Evolutionary conservation across 2,329 filamentous ascomycete species (phyloP).

Genomic region (Clonostachys byssicola): DNA sequence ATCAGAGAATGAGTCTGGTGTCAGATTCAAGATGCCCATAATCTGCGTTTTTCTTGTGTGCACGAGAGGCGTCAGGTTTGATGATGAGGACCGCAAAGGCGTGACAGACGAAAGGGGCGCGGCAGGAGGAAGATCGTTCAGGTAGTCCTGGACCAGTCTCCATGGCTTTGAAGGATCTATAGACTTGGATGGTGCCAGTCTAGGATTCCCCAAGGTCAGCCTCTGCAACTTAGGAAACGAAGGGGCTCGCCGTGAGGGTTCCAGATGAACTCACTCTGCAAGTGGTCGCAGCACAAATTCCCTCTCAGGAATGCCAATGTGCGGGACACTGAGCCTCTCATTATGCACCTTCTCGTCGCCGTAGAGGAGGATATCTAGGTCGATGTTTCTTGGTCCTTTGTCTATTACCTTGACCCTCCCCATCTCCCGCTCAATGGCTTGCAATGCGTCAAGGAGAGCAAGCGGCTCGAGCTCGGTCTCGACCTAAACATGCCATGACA

Average conservation of each 20-base stretch:
- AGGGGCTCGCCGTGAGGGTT: background rate
- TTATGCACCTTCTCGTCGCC: conserved; percentile 61
- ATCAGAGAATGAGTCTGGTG: conserved; percentile 95
- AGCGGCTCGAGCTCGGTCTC: conserved; percentile 74
- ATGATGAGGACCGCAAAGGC: conserved; percentile 39
- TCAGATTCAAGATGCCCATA: conserved; percentile 95
- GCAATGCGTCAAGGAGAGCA: conserved; percentile 73
- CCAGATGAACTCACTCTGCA: conserved; percentile 55
- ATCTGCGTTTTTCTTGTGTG: conserved; percentile 64
- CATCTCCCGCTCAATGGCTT: conserved; percentile 76
- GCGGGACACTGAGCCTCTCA: conserved; percentile 77
- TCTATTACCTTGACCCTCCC: conserved; percentile 82
- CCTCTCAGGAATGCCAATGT: conserved; percentile 79
- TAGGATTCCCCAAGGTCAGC: conserved; percentile 13
- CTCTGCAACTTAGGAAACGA: background rate
- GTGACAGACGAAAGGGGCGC: conserved; percentile 54
- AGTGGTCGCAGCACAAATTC: conserved; percentile 92
- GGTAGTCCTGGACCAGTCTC: conserved; percentile 57
- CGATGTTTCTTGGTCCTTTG: conserved; percentile 92
- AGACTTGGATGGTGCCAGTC: conserved; percentile 51
- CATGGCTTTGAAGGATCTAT: conserved; percentile 50
- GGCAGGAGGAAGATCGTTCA: conserved; percentile 51
- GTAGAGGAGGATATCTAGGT: conserved; percentile 88
- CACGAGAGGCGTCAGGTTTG: conserved; percentile 54
- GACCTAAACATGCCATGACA: conserved; percentile 47